A percentile compares a stretch with the other conserved stretches of the same genome.
These are phyloP conservation scores for Globisporangium mamillatum DNA, from an alignment of 352 stramenopile genomes.

Conservation along the genomic window DNA sequence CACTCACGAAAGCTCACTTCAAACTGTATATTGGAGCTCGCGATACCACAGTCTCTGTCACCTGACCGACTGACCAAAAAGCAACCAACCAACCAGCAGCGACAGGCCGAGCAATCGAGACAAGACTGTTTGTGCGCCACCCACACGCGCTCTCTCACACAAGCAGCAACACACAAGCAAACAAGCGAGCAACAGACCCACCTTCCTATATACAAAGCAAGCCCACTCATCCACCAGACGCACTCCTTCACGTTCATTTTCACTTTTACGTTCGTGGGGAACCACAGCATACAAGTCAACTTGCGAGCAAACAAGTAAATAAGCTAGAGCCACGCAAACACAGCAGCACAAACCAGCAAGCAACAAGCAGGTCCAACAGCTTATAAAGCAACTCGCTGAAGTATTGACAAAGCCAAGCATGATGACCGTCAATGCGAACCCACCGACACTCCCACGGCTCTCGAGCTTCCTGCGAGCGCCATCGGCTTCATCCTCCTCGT, in stretches of 20 bases:
- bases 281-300: background rate
- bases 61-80: background rate
- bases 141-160: background rate
- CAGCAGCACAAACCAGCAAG: background rate
- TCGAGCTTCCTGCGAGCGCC: conserved; percentile 25
- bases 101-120: background rate
- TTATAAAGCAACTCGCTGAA: background rate
- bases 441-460: conserved; percentile 26
- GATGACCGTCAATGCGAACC: conserved; percentile 1
- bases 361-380: background rate
- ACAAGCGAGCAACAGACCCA: background rate
- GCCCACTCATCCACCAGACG: background rate
- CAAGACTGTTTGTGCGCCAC: background rate
- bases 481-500: conserved; percentile 6
- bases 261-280: background rate
- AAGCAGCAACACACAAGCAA: background rate
- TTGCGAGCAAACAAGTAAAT: background rate
- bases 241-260: background rate
- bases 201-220: background rate
- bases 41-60: background rate
- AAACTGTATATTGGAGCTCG: conserved; percentile 6
- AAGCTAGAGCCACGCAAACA: background rate
- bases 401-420: conserved; percentile 3
- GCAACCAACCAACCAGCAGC: background rate
- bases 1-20: conserved; percentile 6